These are phyloP conservation scores for Ceratobasidium sp. DNA, from an alignment of 1,284 basidiomycete species.

Conservation along the genomic window DNA sequence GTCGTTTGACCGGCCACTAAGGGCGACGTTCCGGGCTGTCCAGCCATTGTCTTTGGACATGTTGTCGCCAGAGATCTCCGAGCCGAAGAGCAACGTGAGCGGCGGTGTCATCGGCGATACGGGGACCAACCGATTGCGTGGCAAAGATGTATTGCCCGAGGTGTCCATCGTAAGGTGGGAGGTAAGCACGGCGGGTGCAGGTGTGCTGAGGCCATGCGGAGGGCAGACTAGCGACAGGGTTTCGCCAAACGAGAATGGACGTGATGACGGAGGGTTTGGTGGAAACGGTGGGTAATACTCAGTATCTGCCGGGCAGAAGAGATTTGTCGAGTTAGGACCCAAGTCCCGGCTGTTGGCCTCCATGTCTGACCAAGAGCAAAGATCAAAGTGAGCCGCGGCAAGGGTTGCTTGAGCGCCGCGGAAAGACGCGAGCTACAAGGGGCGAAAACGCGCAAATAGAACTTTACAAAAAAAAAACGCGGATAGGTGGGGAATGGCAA, in stretches of 20 bases:
- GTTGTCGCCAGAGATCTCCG: constrained; percentile 45
- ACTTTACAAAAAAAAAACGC: no score
- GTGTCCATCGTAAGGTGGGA: constrained; percentile 32
- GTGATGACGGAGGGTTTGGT: constrained; percentile 36
- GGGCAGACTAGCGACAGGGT: background rate
- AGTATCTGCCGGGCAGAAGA: background rate
- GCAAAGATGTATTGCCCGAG: constrained; percentile 32
- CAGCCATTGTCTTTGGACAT: constrained; percentile 36
- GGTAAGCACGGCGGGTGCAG: background rate
- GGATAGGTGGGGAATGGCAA: no score
- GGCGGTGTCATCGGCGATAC: constrained; percentile 45
- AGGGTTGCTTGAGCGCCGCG: no score
- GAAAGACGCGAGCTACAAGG: no score
- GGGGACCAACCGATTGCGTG: constrained; percentile 42
- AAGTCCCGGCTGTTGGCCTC: constrained; percentile 30
- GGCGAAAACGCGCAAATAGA: no score
- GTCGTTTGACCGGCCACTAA: constrained; percentile 2
- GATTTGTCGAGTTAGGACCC: background rate
- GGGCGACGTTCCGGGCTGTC: constrained; percentile 31
- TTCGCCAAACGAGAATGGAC: constrained; percentile 36
- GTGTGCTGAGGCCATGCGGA: constrained; percentile 21
- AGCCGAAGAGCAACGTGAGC: constrained; percentile 42
- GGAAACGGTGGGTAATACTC: constrained; percentile 32
- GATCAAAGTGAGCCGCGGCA: no score
- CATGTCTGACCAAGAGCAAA: constrained; percentile 27